Evolutionary conservation across 768 basidiomycete genomes (phyloP), one percentile per base, ranked within the genome.

Genomic region (Boletus sp.): DNA sequence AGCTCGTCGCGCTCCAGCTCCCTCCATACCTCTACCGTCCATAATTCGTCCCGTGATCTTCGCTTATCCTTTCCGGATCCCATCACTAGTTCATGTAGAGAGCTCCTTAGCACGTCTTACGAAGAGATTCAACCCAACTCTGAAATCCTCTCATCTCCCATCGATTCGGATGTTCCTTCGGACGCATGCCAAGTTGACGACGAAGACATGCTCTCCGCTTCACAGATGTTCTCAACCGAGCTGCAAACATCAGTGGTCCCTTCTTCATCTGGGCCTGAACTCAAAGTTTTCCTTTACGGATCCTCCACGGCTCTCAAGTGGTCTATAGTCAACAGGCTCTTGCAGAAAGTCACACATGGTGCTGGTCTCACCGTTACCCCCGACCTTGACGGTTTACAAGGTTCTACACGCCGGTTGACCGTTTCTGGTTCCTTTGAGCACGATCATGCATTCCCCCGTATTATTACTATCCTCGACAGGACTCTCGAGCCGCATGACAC

Each of bases 41-140:
- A 86, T 56, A 79, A 67, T 53, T 83, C 85, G n/a, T 73, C 84
- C 49, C 86, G 85, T 71, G 88, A 90, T 74, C 80, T 92, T 59
- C 83, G 87, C 63, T 72, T 92, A 56, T 91, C 90, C 35, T 92
- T 92, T 74, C 90, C 90, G 39, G 90, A 92, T 73, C 90, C 90
- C 57, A 79, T 92, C 67, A 85, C 83, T 54, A 87, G 86, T 68
- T 87, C 87, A 52, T 79, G 77, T 59, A 80, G 84, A 71, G 83
- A 88, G 55, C 75, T 82, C 50, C 65, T 74, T 48, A 79, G 77
- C 69, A 77, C 80, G 58, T 84, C 86, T 35, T 84, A 81, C 66
- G 82, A 85, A 60, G 77, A 82, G 36, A 63, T 77, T 47, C 75
- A 80, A 55, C 71, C 73, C 49, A 71, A 75, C 52, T 68, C 76